phyloP scores from a whole-genome alignment of 179 eudicot genomes.

The Vitellaria paradoxa region DNA sequence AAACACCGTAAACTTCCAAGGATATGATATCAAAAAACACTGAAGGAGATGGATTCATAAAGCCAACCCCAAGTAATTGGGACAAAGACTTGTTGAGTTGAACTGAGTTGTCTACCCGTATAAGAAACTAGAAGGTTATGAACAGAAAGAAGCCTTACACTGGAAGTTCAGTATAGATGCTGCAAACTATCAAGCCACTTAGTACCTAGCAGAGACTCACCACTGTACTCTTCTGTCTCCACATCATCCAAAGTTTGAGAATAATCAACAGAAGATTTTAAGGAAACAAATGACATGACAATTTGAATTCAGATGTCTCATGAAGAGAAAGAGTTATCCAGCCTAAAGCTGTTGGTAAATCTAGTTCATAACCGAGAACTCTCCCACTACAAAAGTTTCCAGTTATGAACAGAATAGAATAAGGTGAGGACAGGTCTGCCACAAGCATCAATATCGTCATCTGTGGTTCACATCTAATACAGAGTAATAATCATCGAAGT shows the following conservation, averaged over 20 bases:
- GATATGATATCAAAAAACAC: not conserved
- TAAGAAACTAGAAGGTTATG: not conserved
- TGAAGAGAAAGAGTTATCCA: not conserved
- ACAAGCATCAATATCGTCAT: not conserved
- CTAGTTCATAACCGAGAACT: constrained; percentile 3
- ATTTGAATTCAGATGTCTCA: not conserved
- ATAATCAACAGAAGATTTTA: not conserved
- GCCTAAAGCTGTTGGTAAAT: not conserved
- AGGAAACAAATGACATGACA: not conserved
- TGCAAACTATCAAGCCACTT: not conserved
- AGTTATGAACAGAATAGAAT: not conserved
- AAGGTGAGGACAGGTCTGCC: not conserved
- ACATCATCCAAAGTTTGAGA: not conserved
- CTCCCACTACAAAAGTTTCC: not conserved
- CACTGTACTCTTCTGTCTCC: not conserved
- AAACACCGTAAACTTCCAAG: not conserved
- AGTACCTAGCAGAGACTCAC: not conserved
- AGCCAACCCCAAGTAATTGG: not conserved
- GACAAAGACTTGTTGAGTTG: not conserved
- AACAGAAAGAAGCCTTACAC: not conserved
- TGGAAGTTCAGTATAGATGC: not conserved
- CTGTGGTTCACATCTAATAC: not conserved
- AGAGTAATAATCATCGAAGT: not conserved
- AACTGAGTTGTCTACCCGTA: not conserved
- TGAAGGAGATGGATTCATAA: not conserved